Evolutionary conservation across 2,329 filamentous ascomycete genomes (phyloP), one percentile per base, ranked within the genome.

Genomic region (Colletotrichum plurivorum): DNA sequence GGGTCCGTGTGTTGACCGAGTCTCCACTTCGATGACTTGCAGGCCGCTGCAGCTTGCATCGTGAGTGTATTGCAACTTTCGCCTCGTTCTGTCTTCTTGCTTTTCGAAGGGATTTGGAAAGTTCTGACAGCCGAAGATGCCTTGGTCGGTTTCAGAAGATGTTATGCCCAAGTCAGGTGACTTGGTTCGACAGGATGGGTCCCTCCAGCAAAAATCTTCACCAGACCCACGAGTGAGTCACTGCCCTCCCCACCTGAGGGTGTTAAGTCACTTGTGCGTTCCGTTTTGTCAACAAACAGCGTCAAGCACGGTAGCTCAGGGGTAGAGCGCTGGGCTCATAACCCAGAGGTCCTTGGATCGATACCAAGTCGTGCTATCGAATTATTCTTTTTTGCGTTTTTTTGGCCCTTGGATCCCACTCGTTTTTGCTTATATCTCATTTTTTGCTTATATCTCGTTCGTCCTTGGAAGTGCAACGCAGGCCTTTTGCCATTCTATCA

Each of bases 291-390:
- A 63, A 25, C 27, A 63, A 49, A n/a, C 12, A 63, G 39, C 22
- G 22, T 25, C 2, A 49, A 55, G 51, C 51, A 63, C 51, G 60
- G 60, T 63, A 63, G 60, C 60, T 63, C 60, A 63, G 60, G 60
- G 60, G 60, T 63, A 63, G 60, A 63, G 60, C 60, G 60, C 60
- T 63, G 60, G 60, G 60, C 60, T 63, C 60, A 63, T 63, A 63
- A 63, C 60, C 60, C 60, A 63, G 60, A 63, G 60, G 60, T 63
- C 60, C 60, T 51, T 63, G 60, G 60, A 63, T 63, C 60, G 60
- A 63, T 55, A 63, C 60, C 60, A 63, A 51, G 60, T 63, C 60
- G 60, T 63, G 60, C 60, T 63, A 63, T 18, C 0, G 5, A n/a
- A 13, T 16, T 1, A 15, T 16, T 20, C 22, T 4, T 62, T 54